phyloP scores from a whole-genome alignment of 495 filamentous ascomycete genomes.

The Aspergillus bertholletiae region DNA sequence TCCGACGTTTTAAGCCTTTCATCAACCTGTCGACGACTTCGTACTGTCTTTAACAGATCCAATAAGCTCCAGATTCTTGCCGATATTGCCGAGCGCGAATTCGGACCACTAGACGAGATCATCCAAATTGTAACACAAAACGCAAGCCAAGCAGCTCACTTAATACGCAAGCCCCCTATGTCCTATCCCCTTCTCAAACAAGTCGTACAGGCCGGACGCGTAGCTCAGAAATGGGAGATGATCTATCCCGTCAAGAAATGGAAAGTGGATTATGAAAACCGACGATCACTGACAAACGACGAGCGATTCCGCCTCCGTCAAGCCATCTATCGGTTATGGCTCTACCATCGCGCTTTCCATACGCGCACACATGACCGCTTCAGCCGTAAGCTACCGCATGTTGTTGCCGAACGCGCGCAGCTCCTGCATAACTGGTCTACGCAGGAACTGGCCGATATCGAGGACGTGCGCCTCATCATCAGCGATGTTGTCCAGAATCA shows the following conservation, averaged over 20 bases:
- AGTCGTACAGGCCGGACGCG: conserved; percentile 52
- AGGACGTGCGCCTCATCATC: conserved; percentile 49
- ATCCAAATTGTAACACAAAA: conserved; percentile 59
- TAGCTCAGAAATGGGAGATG: conserved; percentile 60
- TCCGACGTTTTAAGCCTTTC: conserved; percentile 52
- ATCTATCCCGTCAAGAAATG: conserved; percentile 71
- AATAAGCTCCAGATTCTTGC: conserved; percentile 53
- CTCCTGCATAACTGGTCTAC: conserved; percentile 57
- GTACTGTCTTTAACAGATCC: conserved; percentile 47
- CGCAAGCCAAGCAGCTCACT: conserved; percentile 50
- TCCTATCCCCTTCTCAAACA: conserved; percentile 55
- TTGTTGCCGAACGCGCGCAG: conserved; percentile 46
- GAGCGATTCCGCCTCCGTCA: conserved; percentile 61
- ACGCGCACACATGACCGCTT: conserved; percentile 42
- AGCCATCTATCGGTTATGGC: conserved; percentile 69
- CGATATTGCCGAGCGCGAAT: conserved; percentile 52
- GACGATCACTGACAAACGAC: conserved; percentile 54
- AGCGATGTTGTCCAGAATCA: conserved; percentile 49
- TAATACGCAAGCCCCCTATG: conserved; percentile 42
- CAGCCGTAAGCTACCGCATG: conserved; percentile 37
- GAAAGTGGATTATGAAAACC: conserved; percentile 52
- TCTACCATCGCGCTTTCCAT: conserved; percentile 58
- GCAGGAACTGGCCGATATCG: conserved; percentile 53
- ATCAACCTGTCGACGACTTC: conserved; percentile 51
- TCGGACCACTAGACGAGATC: conserved; percentile 57